These are phyloP conservation scores for Lactarius tabidus DNA, from an alignment of 768 basidiomycete genomes.

Conservation along the genomic window DNA sequence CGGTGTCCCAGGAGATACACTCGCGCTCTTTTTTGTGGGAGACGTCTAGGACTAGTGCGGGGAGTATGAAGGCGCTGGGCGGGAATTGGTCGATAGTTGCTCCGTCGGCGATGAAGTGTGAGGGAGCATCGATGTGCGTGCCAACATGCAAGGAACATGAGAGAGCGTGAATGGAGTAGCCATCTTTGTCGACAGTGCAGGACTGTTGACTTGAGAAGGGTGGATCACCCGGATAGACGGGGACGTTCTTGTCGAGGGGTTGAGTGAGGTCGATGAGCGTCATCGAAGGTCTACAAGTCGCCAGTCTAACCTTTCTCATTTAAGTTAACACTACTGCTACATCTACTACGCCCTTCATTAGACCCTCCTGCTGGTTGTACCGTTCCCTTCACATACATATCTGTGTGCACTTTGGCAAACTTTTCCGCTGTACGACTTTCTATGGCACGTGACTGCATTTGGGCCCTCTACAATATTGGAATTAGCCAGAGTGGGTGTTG, in stretches of 20 bases:
- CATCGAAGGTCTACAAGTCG: neutral
- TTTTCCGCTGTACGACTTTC: slow-evolving; percentile 20
- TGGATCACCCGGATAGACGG: slow-evolving; percentile 32
- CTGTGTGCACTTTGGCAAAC: slow-evolving; percentile 22
- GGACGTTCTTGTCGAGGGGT: slow-evolving; percentile 15
- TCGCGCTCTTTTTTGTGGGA: slow-evolving; percentile 24
- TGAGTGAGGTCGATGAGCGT: slow-evolving; percentile 27
- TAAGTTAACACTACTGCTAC: slow-evolving; percentile 12
- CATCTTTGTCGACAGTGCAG: slow-evolving; percentile 25
- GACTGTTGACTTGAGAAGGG: slow-evolving; percentile 24
- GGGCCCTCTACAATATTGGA: slow-evolving; percentile 12
- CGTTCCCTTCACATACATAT: slow-evolving; percentile 24
- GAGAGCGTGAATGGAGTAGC: slow-evolving; percentile 28
- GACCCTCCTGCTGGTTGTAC: neutral
- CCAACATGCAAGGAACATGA: slow-evolving; percentile 31
- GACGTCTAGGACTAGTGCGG: slow-evolving; percentile 30
- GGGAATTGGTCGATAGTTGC: slow-evolving; percentile 29
- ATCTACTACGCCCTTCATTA: slow-evolving; percentile 13
- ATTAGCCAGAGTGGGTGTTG: neutral
- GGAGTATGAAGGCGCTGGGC: slow-evolving; percentile 28
- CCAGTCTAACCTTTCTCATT: slow-evolving; percentile 16
- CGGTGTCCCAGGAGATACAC: slow-evolving; percentile 27
- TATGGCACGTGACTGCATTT: slow-evolving; percentile 25
- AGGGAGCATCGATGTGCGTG: slow-evolving; percentile 33
- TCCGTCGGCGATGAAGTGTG: slow-evolving; percentile 28